Base-by-base conservation (phyloP, 2,329 filamentous ascomycete genomes). In the Trichoderma gracile region DNA sequence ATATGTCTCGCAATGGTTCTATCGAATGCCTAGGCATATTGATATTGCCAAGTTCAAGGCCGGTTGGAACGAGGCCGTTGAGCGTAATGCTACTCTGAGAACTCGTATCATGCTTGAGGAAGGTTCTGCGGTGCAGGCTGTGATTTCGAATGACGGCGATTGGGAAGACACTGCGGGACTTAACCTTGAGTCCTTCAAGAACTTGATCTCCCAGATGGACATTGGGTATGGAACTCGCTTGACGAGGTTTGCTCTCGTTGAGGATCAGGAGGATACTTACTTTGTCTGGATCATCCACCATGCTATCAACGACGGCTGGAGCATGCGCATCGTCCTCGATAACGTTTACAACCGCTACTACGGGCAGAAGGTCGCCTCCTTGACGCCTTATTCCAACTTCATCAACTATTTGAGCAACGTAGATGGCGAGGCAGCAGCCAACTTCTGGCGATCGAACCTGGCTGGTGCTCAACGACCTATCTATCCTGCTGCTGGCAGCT, bases 221-320 rank as follows among this genome's bases (percentile, higher is more conserved):
- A 63, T 65, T 21, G 58, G 43, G 12, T 63, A 56, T 12, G 64
- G 64, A 42, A 66, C 60, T 27, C 53, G 47, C 3, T 23, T 66
- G 5, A 46, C 38, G 3, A 25, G 64, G 15, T 64, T 64, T 43
- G 64, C 60, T 19, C 42, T 66, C 42, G 60, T 64, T 4, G 15
- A 59, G 21, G 60, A 64, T 2, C 27, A 50, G 14, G 33, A 49
- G 27, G 47, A 59, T 1, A 27, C 17, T 7, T 65, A 63, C 25
- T 68, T 71, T 23, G 57, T 68, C 10, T 65, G 64, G 66, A 62
- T 59, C 23, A 60, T 65, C 9, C 69, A 71, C 33, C 69, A 71
- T 23, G 65, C 69, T 6, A 47, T 70, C 3, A 69, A 68, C 58
- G 69, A 71, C 33, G 68, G 68, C 3, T 68, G 65, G 68, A 63